These are phyloP conservation scores for Gynandropsis gynandra DNA, from an alignment of 345 rosid genomes.

Conservation along the genomic window DNA sequence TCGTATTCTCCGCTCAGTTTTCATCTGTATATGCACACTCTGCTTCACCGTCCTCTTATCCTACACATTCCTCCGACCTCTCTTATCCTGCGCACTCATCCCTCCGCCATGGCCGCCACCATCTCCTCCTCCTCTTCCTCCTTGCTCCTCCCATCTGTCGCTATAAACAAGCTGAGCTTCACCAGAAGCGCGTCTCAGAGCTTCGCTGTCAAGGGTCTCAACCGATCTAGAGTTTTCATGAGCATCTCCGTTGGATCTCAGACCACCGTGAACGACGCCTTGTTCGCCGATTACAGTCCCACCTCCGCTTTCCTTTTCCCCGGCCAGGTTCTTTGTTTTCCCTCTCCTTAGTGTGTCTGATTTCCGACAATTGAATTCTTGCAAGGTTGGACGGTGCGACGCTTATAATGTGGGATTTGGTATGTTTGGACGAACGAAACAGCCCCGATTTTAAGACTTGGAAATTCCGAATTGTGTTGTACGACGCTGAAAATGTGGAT, in stretches of 20 bases:
- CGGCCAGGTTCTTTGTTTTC: constrained; percentile 60
- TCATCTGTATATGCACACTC: constrained; percentile 27
- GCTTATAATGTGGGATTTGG: background rate
- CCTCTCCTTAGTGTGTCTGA: background rate
- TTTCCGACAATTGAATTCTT: background rate
- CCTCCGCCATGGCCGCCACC: constrained; percentile 15
- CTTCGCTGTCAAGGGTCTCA: constrained; percentile 25
- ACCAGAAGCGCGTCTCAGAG: constrained; percentile 25
- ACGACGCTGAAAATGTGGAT: constrained; percentile 16
- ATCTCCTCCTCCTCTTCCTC: constrained; percentile 35
- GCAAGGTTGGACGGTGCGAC: background rate
- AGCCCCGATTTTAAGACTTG: too few species aligned
- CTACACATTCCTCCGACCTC: constrained; percentile 19
- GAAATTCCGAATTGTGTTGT: background rate
- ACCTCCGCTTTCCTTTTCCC: constrained; percentile 76
- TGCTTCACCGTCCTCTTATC: constrained; percentile 29
- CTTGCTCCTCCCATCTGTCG: constrained; percentile 35
- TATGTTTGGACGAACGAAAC: too few species aligned
- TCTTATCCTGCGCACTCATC: constrained; percentile 28
- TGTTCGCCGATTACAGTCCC: constrained; percentile 76
- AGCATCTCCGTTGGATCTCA: constrained; percentile 64
- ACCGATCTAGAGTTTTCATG: constrained; percentile 59
- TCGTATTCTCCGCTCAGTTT: constrained; percentile 34
- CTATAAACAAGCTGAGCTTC: constrained; percentile 26
- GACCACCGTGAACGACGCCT: constrained; percentile 41